These are phyloP conservation scores for Aspergillus olivimuriae DNA, from an alignment of 495 filamentous ascomycete genomes.

Conservation along the genomic window DNA sequence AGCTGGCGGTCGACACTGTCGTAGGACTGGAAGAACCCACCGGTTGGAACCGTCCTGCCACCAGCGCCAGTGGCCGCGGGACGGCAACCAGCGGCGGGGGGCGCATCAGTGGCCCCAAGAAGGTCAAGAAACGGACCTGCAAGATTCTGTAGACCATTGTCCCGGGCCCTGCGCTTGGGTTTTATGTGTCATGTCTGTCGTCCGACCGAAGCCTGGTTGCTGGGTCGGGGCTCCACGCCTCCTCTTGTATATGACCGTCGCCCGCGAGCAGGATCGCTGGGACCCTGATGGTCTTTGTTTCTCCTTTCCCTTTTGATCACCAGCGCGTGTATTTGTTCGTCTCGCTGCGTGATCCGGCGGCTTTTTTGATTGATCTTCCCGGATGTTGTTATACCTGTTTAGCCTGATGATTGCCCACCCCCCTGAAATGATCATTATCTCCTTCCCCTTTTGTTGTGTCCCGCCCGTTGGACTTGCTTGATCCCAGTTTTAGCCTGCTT, in stretches of 20 bases:
- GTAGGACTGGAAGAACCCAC: conserved; percentile 47
- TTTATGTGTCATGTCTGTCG: conserved; percentile 10
- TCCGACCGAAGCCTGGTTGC: conserved; percentile 37
- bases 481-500: conserved; percentile 12
- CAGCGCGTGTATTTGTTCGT: too few relatives aligned
- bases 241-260: conserved; percentile 20
- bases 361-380: conserved; percentile 17
- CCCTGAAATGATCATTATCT: conserved; percentile 3
- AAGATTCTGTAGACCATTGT: conserved; percentile 51
- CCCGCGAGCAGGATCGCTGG: conserved; percentile 24
- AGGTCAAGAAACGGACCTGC: conserved; percentile 65
- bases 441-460: conserved; percentile 3
- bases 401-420: conserved; percentile 8
- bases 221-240: conserved; percentile 24
- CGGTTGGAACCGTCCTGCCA: conserved; percentile 21
- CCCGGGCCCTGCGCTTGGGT: neutral
- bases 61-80: conserved; percentile 12
- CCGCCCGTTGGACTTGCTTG: conserved; percentile 13
- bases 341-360: conserved; percentile 9
- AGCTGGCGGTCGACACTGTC: conserved; percentile 78
- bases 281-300: neutral
- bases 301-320: conserved; percentile 8
- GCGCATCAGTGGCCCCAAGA: conserved; percentile 24
- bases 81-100: conserved; percentile 26
- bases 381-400: conserved; percentile 13